These are phyloP conservation scores for Hordeum pubiflorum DNA, from an alignment of 202 grass and related monocot genomes.

Conservation along the genomic window DNA sequence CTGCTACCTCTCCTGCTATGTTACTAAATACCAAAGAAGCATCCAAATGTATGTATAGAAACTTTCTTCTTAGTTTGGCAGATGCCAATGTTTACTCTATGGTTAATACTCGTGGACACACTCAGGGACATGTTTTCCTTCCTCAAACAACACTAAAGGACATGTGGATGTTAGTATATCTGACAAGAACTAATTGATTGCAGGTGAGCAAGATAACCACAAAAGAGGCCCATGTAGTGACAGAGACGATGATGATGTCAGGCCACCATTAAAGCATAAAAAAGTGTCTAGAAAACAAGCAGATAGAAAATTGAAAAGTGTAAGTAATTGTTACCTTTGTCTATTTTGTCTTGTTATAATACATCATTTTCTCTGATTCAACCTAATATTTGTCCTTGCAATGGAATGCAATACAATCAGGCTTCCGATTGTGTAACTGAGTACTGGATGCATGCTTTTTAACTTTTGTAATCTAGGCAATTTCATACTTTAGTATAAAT, in stretches of 20 bases:
- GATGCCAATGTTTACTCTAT: conserved; percentile 13
- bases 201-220: conserved; percentile 22
- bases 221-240: conserved; percentile 33
- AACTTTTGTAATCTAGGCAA: neutral
- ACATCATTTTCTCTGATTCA: neutral
- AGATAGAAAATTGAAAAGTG: conserved; percentile 25
- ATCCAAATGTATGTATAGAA: conserved; percentile 32
- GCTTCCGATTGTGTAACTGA: neutral
- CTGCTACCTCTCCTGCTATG: neutral
- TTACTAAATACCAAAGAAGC: conserved; percentile 33
- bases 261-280: conserved; percentile 17
- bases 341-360: neutral
- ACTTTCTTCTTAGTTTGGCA: conserved; percentile 1
- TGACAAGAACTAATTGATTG: conserved; percentile 29
- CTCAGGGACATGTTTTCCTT: neutral
- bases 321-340: conserved; percentile 12
- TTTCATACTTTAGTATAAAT: neutral
- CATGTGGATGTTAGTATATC: conserved; percentile 9
- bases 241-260: conserved; percentile 24
- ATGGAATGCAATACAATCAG: neutral
- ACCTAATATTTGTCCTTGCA: neutral
- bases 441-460: neutral
- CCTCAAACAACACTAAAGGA: neutral
- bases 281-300: conserved; percentile 10
- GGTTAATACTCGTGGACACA: neutral